phyloP scores from a whole-genome alignment of 768 basidiomycete genomes.

The Cubamyces sp. region DNA sequence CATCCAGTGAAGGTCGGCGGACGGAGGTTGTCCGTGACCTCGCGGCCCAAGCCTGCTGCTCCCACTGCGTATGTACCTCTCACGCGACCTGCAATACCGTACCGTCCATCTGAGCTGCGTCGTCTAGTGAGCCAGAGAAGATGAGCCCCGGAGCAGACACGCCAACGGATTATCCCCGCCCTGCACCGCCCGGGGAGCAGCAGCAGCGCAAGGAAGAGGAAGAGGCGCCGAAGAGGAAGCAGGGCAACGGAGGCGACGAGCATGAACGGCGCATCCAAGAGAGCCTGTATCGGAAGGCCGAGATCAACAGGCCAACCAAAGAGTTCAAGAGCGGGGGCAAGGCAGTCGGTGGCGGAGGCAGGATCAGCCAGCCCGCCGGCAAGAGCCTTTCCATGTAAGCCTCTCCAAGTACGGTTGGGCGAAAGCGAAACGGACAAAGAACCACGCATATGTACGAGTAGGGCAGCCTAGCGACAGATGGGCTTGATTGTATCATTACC shows the following conservation, averaged over 20 bases:
- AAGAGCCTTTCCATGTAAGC: slow-evolving; percentile 18
- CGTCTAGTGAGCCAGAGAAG: slow-evolving; percentile 17
- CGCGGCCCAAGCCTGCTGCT: slow-evolving; percentile 19
- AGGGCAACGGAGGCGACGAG: slow-evolving; percentile 28
- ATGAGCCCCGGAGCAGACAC: slow-evolving; percentile 11
- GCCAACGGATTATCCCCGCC: slow-evolving; percentile 29
- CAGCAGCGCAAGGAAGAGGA: slow-evolving; percentile 23
- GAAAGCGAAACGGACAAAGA: background rate
- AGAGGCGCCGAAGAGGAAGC: slow-evolving; percentile 28
- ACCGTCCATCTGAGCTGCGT: background rate
- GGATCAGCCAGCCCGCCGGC: slow-evolving; percentile 26
- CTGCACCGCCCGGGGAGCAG: slow-evolving; percentile 28
- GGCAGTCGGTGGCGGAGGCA: slow-evolving; percentile 21
- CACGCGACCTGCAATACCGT: background rate
- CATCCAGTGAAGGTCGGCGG: slow-evolving; percentile 30
- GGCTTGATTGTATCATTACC: slow-evolving; percentile 8
- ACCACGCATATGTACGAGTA: slow-evolving; percentile 6
- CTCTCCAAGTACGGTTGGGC: background rate
- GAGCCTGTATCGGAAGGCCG: slow-evolving; percentile 27
- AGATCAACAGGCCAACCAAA: slow-evolving; percentile 27
- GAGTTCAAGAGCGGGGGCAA: slow-evolving; percentile 17
- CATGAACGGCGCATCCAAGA: slow-evolving; percentile 31
- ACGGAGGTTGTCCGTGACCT: slow-evolving; percentile 26
- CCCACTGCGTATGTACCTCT: slow-evolving; percentile 15
- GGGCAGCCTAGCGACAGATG: background rate